phyloP scores from a whole-genome alignment of 345 rosid species.

The Clausena lansium region DNA sequence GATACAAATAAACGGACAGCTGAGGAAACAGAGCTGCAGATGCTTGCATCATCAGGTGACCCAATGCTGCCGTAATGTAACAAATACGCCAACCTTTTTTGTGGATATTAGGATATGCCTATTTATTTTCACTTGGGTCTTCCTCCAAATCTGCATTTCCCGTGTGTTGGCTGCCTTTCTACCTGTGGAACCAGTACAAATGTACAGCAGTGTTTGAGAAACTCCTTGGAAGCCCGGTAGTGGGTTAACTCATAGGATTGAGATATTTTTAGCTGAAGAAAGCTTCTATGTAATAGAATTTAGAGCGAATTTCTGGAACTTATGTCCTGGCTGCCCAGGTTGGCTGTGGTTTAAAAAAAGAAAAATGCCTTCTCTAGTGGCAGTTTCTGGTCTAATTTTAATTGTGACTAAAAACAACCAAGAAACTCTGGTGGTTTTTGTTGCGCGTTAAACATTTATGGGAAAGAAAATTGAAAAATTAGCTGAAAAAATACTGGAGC shows the following conservation, averaged over 20 bases:
- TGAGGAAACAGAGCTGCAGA: conserved; percentile 53
- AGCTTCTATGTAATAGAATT: conserved; percentile 39
- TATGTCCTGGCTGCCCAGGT: conserved; percentile 90
- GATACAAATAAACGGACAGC: conserved; percentile 33
- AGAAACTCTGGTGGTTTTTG: conserved; percentile 27
- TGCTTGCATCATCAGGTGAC: conserved; percentile 67
- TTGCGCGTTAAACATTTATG: conserved; percentile 32
- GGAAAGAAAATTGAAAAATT: conserved; percentile 8
- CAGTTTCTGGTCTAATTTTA: conserved; percentile 58
- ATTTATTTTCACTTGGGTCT: conserved; percentile 14
- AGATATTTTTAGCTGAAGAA: conserved; percentile 30
- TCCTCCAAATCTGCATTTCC: conserved; percentile 23
- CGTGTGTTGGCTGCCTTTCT: conserved; percentile 18
- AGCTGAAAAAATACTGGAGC: conserved; percentile 8
- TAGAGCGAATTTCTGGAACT: conserved; percentile 41
- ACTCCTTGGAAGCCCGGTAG: conserved; percentile 18
- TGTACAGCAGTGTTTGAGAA: conserved; percentile 38
- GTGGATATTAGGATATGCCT: conserved; percentile 13
- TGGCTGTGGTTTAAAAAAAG: conserved; percentile 47
- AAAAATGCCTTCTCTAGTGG: conserved; percentile 89
- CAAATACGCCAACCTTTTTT: conserved; percentile 9
- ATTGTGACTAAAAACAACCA: conserved; percentile 17
- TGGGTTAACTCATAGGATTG: conserved; percentile 28
- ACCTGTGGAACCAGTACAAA: conserved; percentile 26
- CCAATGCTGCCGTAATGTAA: conserved; percentile 61